Conservation (phyloP, 805 yeast species). For the Saturnispora gosingensis region DNA sequence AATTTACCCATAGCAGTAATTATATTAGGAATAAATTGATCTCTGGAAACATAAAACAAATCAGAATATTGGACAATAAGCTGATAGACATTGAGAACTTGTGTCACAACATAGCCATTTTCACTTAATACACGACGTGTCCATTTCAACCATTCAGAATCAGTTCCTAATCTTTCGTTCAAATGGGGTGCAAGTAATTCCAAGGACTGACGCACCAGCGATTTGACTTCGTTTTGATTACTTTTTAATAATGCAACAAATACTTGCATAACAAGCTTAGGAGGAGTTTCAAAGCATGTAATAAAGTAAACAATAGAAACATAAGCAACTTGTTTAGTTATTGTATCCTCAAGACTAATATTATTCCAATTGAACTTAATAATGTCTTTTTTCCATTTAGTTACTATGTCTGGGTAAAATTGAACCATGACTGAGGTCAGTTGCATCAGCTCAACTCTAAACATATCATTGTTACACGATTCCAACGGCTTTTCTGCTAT, state of each 20-base stretch:
- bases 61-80: slow-evolving; percentile 82
- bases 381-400: slow-evolving; percentile 66
- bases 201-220: slow-evolving; percentile 76
- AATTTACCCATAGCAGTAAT: slow-evolving; percentile 89
- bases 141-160: slow-evolving; percentile 81
- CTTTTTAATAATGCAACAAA: slow-evolving; percentile 84
- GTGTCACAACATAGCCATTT: slow-evolving; percentile 78
- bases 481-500: slow-evolving; percentile 43
- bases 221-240: slow-evolving; percentile 76
- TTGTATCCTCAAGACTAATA: slow-evolving; percentile 77
- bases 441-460: slow-evolving; percentile 70
- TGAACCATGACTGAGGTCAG: slow-evolving; percentile 69
- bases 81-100: slow-evolving; percentile 80
- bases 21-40: slow-evolving; percentile 79
- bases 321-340: slow-evolving; percentile 88
- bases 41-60: slow-evolving; percentile 76
- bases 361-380: slow-evolving; percentile 93
- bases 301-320: slow-evolving; percentile 82
- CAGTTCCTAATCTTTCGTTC: slow-evolving; percentile 55
- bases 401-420: slow-evolving; percentile 50
- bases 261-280: slow-evolving; percentile 80
- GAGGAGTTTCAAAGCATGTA: slow-evolving; percentile 79
- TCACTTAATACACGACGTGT: slow-evolving; percentile 88
- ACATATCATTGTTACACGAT: slow-evolving; percentile 64
- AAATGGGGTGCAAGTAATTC: slow-evolving; percentile 84